Evolutionary conservation across 306 rosid species (phyloP), one percentile per base, ranked within the genome.

Genomic region (Leucaena leucocephala): DNA sequence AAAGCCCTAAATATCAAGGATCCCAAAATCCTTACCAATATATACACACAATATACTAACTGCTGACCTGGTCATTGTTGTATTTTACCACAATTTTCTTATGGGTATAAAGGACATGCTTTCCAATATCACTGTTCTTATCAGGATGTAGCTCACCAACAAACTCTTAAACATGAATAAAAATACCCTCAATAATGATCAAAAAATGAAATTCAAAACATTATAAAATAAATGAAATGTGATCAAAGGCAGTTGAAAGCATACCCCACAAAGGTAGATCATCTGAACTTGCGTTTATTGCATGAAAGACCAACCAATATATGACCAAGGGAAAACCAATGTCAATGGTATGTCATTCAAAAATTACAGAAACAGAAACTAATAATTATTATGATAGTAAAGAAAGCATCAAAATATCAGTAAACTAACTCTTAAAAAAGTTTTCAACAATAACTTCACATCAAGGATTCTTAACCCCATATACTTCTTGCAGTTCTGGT

Each of bases 221-320:
- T 76, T 42, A 67, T 68, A 52, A 66, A 72, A 66, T 62, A 66
- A 76, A 59, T 38, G 67, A 36, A 80, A 77, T 76, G 72, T 45
- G 67, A 16, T 50, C 65, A 81, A 81, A 82, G 77, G 70, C 11
- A 69, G 78, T 69, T 38, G 19, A 55, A 76, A 63, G 76, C 89
- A 76, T 93, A 96, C 99, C 97, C 98, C 98, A 93, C 82, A 96
- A 81, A 80, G 99, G 99, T 64, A 96, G 94, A 85, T 96, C 99
- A 84, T 96, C 99, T 96, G 97, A 78, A 86, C 79, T 81, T 79
- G 85, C 61, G 78, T 82, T 82, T 80, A 74, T 82, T 55, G 72
- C 71, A 38, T 83, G 80, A 6, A 61, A 64, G 65, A 80, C 81
- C 92, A 84, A 46, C 16, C 63, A 50, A 73, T 65, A 82, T 61